Evolutionary conservation across 2,329 filamentous ascomycete species (phyloP).

Genomic region (Fusarium papillatum): DNA sequence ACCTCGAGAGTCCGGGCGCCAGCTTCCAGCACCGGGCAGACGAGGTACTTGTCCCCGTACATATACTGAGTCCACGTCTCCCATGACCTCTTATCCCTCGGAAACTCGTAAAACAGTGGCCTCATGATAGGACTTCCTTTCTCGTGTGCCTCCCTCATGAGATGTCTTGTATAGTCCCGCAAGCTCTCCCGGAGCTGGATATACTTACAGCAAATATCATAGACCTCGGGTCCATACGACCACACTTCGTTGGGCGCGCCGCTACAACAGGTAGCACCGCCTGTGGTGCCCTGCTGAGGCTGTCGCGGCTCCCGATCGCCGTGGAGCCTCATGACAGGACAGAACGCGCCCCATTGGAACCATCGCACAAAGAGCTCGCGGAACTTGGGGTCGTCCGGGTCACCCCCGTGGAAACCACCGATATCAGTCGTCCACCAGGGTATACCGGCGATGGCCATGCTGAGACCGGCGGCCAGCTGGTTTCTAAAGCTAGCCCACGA

Average conservation of each 20-base stretch:
- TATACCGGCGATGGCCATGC: slow-evolving; percentile 75
- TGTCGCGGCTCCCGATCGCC: slow-evolving; percentile 73
- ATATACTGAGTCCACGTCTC: slow-evolving; percentile 72
- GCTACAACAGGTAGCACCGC: slow-evolving; percentile 58
- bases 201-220: slow-evolving; percentile 71
- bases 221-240: slow-evolving; percentile 73
- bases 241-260: slow-evolving; percentile 75
- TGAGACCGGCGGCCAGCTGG: slow-evolving; percentile 74
- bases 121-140: slow-evolving; percentile 73
- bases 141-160: slow-evolving; percentile 73
- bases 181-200: slow-evolving; percentile 70
- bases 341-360: slow-evolving; percentile 79
- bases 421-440: slow-evolving; percentile 81
- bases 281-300: slow-evolving; percentile 49
- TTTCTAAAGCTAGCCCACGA: slow-evolving; percentile 72
- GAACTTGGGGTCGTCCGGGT: slow-evolving; percentile 67
- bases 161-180: slow-evolving; percentile 66
- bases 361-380: slow-evolving; percentile 75
- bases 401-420: slow-evolving; percentile 77
- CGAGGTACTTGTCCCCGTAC: slow-evolving; percentile 72
- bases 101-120: slow-evolving; percentile 75
- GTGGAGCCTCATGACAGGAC: slow-evolving; percentile 77
- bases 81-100: slow-evolving; percentile 66
- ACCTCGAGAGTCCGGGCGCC: slow-evolving; percentile 58
- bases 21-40: slow-evolving; percentile 67